Evolutionary conservation across 768 basidiomycete species (phyloP), one percentile per base, ranked within the genome.

Genomic region (Tylopilus rubrobrunneus): DNA sequence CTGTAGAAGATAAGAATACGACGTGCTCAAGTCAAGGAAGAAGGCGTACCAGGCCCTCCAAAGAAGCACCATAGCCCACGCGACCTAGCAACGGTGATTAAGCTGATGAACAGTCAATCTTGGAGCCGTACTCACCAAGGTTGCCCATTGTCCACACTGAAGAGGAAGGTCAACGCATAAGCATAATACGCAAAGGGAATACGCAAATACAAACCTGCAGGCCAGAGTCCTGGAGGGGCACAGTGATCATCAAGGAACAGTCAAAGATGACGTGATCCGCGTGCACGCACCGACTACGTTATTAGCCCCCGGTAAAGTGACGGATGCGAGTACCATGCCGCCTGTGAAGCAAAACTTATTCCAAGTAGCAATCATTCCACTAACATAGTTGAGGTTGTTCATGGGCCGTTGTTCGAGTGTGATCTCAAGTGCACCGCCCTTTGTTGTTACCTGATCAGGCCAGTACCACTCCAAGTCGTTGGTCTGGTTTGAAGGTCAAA

Each of bases 281-380:
- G 45, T 2, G 15, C 11, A 33, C 72, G 27, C 34, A 53, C 79
- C 81, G 23, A 61, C 71, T 33, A 92, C 72, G 21, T 63, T 15
- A 57, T 84, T 83, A 60, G 76, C 81, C 0, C 90, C 90, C 8
- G 90, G 90, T 45, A 92, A 71, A 27, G 73, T 76, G n/a, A 88
- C 83, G 34, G 81, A 79, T 3, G 78, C 72, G 59, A 89, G 84
- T 48, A 94, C 74, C 53, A 90, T 76, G 39, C 94, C 94, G 36
- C 90, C 92, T 29, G 91, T 91, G 72, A 96, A 94, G 73, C 92
- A 98, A 58, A 98, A 89, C 70, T 96, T 94, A 72, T 97, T 97
- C 90, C 85, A 74, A 17, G 80, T 78, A 23, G 81, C 72, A 64
- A 90, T 72, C 76, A 91, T 73, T 14, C 82, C 87, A 40, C 88